Evolutionary conservation across 768 basidiomycete genomes (phyloP).

Genomic region (Suillus variegatus): DNA sequence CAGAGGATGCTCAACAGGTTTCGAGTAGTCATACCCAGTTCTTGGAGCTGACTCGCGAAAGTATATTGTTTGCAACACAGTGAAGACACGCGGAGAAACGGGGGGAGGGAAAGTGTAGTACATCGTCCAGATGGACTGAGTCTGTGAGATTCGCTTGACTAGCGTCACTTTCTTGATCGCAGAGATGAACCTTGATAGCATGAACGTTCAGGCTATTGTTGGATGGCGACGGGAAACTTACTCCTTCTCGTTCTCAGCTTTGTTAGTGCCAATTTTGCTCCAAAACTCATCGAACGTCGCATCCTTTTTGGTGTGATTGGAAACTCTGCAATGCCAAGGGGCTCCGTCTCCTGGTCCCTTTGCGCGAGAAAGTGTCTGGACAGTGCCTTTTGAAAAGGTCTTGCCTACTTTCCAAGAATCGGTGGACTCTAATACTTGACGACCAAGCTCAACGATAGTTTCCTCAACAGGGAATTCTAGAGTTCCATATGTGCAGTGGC

Average conservation of each 20-base stretch:
- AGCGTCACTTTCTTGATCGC: slow-evolving; percentile 63
- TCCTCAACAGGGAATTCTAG: slow-evolving; percentile 66
- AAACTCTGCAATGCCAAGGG: slow-evolving; percentile 68
- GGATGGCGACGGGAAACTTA: slow-evolving; percentile 30
- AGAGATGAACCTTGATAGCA: slow-evolving; percentile 57
- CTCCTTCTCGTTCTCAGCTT: slow-evolving; percentile 71
- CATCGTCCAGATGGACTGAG: slow-evolving; percentile 67
- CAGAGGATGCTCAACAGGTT: not conserved
- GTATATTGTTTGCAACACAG: slow-evolving; percentile 66
- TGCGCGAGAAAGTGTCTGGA: slow-evolving; percentile 55
- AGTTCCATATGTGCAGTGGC: not conserved
- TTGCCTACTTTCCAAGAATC: slow-evolving; percentile 70
- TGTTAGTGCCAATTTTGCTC: slow-evolving; percentile 65
- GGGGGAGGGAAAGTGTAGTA: slow-evolving; percentile 74
- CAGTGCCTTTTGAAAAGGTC: slow-evolving; percentile 50
- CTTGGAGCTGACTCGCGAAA: slow-evolving; percentile 50
- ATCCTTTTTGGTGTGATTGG: slow-evolving; percentile 64
- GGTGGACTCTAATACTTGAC: slow-evolving; percentile 56
- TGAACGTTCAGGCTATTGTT: slow-evolving; percentile 4
- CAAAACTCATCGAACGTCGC: slow-evolving; percentile 75
- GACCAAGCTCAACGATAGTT: slow-evolving; percentile 52
- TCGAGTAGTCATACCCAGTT: slow-evolving; percentile 51
- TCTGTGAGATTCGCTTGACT: slow-evolving; percentile 64
- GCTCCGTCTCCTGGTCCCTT: slow-evolving; percentile 59
- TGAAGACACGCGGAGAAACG: slow-evolving; percentile 74